Evolutionary conservation across 31 red algal species (phyloP), one percentile per base, ranked within the genome.

Genomic region (Porphyra umbilicalis): DNA sequence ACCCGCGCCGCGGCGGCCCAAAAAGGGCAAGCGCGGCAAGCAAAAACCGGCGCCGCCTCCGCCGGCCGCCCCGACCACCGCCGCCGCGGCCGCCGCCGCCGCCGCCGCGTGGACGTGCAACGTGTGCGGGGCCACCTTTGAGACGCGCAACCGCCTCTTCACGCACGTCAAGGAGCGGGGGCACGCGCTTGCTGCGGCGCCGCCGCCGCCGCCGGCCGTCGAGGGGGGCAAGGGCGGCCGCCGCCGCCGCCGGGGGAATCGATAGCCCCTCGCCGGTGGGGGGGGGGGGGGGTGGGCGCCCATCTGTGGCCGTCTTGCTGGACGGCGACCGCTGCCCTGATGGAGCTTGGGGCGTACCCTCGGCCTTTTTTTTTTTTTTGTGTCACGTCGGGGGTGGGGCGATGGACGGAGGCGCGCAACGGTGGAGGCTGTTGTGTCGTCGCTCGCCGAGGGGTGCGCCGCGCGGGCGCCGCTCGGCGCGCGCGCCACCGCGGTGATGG

Each of bases 81-180:
- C 35, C 76, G 74, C 36, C n/a, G 87, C 75, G 42, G 76, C 57
- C 39, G 82, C 67, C 34, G 80, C 34, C 35, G 42, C 42, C 14
- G 8, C 42, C 14, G 75, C 32, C 25, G 35, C 33, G 31, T 76
- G 36, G 40, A 9, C 33, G 33, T 94, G 92, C 77, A 94, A 94
- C 79, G 92, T 94, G 38, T 94, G 92, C 68, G 79, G 32, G 10
- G 83, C 71, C 77, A 75, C 67, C 7, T 94, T 87, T 87, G 68
- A 79, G 38, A 88, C 92, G 10, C 81, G 92, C 35, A 90, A 83
- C 44, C 88, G 89, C 36, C 84, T 94, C 34, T 90, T 94, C 83
- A 80, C 77, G 15, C 92, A 94, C 35, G 82, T 94, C n/a, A 71
- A 89, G 33, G 57, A 76, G 33, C 75, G 31, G 14, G 92, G 92